Evolutionary conservation across 1,139 yeast genomes (phyloP).

Genomic region (Suhomyces yuchorum): DNA sequence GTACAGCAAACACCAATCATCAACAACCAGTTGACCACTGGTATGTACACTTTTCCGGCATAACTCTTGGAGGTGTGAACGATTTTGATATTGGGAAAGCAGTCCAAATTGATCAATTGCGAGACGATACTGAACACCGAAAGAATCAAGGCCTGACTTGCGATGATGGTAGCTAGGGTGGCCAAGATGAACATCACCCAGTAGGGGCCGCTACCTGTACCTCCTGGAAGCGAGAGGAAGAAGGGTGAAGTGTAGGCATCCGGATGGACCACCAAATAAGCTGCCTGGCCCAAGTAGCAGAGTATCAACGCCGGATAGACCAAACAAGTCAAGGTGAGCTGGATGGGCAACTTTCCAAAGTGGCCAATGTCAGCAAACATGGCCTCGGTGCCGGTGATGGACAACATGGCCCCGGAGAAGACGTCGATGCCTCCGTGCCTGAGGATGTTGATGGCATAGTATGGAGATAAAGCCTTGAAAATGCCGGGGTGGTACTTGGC

Average conservation of each 20-base stretch:
- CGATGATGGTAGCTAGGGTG: conserved; percentile 56
- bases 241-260: conserved; percentile 44
- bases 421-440: conserved; percentile 44
- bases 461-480: conserved; percentile 52
- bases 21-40: conserved; percentile 48
- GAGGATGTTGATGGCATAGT: conserved; percentile 49
- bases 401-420: conserved; percentile 53
- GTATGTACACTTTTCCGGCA: conserved; percentile 54
- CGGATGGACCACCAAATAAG: conserved; percentile 48
- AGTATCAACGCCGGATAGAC: conserved; percentile 56
- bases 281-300: conserved; percentile 60
- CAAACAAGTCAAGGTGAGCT: conserved; percentile 43
- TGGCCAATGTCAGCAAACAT: conserved; percentile 67
- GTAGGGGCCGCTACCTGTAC: conserved; percentile 42
- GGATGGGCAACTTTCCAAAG: conserved; percentile 53
- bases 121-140: conserved; percentile 55
- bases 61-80: conserved; percentile 46
- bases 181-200: conserved; percentile 59
- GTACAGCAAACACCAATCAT: conserved; percentile 53
- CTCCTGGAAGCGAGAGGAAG: conserved; percentile 55
- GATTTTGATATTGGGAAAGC: conserved; percentile 52
- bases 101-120: conserved; percentile 55
- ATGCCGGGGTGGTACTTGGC: conserved; percentile 44
- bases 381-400: conserved; percentile 63
- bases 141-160: conserved; percentile 60